phyloP scores from a whole-genome alignment of 176 grass and related monocot genomes.

The Luzula sylvatica region DNA sequence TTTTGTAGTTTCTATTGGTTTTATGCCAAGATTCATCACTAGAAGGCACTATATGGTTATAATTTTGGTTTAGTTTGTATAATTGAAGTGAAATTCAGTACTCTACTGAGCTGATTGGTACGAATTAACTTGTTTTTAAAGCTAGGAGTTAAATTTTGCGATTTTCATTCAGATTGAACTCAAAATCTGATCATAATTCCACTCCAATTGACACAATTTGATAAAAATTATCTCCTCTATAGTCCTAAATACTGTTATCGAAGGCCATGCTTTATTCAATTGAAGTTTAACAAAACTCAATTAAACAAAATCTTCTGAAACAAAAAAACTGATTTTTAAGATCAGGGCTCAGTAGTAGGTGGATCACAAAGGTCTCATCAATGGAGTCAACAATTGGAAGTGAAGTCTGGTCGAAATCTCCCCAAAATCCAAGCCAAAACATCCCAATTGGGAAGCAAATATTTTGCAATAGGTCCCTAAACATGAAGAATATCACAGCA shows the following conservation, averaged over 20 bases:
- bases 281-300: background rate
- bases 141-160: background rate
- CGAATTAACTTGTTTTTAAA: background rate
- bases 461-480: constrained; percentile 92
- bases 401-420: constrained; percentile 52
- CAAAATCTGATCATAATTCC: background rate
- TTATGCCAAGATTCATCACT: background rate
- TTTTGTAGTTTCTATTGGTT: background rate
- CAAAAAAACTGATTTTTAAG: background rate
- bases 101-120: background rate
- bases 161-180: background rate
- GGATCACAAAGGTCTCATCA: constrained; percentile 34
- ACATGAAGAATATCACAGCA: constrained; percentile 95
- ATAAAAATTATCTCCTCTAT: background rate
- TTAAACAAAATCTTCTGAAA: background rate
- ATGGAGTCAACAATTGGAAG: constrained; percentile 32
- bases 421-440: constrained; percentile 17
- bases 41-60: background rate
- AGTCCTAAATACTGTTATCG: background rate
- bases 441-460: constrained; percentile 79
- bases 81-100: background rate
- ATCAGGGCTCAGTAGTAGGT: constrained; percentile 46
- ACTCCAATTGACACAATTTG: background rate
- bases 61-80: background rate
- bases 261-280: background rate